phyloP scores from a whole-genome alignment of 306 rosid genomes.

The Vicia faba region DNA sequence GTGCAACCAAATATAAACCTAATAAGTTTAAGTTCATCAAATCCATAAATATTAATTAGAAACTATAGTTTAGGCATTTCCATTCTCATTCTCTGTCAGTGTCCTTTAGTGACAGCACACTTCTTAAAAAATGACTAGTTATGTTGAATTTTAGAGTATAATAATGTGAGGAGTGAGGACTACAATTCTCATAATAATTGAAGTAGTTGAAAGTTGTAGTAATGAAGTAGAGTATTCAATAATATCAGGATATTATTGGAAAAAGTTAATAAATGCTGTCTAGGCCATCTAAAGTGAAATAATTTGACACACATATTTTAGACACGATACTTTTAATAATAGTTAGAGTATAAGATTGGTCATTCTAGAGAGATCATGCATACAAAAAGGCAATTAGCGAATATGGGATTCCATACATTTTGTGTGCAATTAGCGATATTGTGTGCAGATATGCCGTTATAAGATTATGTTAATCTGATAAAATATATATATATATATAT shows the following conservation, averaged over 20 bases:
- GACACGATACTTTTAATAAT: neutral
- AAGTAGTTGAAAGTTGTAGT: neutral
- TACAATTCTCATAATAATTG: neutral
- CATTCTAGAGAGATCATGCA: conserved; percentile 12
- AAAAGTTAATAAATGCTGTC: neutral
- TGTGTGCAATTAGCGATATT: neutral
- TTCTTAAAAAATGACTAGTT: neutral
- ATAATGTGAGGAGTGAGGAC: neutral
- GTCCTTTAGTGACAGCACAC: neutral
- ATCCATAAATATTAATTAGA: conserved; percentile 1
- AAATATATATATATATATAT: conserved; percentile 17
- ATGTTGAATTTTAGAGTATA: neutral
- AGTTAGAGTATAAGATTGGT: neutral
- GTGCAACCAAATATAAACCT: too few relatives aligned
- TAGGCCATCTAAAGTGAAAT: neutral
- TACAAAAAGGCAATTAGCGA: neutral
- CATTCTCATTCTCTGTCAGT: neutral
- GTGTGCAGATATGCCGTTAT: conserved; percentile 16
- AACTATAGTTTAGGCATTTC: neutral
- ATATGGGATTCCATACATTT: neutral
- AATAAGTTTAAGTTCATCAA: conserved; percentile 9
- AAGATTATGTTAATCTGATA: conserved; percentile 23
- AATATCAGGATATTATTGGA: neutral
- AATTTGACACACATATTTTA: neutral
- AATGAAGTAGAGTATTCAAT: neutral